Evolutionary conservation across 805 yeast species (phyloP).

Genomic region (Candida gorgasii): DNA sequence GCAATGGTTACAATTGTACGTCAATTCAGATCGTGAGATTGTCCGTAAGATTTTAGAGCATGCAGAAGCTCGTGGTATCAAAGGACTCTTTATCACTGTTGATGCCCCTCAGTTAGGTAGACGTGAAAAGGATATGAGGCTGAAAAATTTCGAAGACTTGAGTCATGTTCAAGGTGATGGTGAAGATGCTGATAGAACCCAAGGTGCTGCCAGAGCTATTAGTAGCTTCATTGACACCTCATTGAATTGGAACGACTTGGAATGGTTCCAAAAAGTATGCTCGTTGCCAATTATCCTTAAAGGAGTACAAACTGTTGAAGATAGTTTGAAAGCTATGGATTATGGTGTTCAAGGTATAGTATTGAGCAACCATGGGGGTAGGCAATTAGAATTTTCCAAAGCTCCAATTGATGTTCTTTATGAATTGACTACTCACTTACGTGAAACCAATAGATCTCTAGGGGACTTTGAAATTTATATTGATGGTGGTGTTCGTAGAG

Average conservation of each 20-base stretch:
- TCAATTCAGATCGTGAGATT: slow-evolving; percentile 71
- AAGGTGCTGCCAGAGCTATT: slow-evolving; percentile 86
- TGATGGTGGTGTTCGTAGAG: slow-evolving; percentile 80
- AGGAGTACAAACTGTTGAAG: slow-evolving; percentile 70
- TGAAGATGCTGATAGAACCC: slow-evolving; percentile 52
- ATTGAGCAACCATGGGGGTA: slow-evolving; percentile 74
- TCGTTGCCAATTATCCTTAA: slow-evolving; percentile 48
- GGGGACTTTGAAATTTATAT: slow-evolving; percentile 61
- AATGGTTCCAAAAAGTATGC: slow-evolving; percentile 42
- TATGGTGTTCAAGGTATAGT: slow-evolving; percentile 63
- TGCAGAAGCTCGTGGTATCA: slow-evolving; percentile 73
- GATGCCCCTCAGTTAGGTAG: slow-evolving; percentile 93
- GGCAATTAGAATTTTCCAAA: slow-evolving; percentile 63
- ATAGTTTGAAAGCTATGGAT: slow-evolving; percentile 58
- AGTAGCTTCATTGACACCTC: slow-evolving; percentile 69
- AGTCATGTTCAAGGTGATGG: slow-evolving; percentile 51
- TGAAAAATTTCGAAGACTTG: slow-evolving; percentile 51
- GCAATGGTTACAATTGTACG: slow-evolving; percentile 89
- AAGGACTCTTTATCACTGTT: slow-evolving; percentile 84
- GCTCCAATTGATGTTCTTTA: slow-evolving; percentile 64
- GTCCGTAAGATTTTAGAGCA: slow-evolving; percentile 62
- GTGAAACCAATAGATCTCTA: slow-evolving; percentile 31
- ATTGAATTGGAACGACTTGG: slow-evolving; percentile 39
- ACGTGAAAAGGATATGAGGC: slow-evolving; percentile 83
- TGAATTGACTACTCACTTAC: slow-evolving; percentile 50